These are phyloP conservation scores for Fusarium dlaminii DNA, from an alignment of 2,329 filamentous ascomycete genomes.

Conservation along the genomic window DNA sequence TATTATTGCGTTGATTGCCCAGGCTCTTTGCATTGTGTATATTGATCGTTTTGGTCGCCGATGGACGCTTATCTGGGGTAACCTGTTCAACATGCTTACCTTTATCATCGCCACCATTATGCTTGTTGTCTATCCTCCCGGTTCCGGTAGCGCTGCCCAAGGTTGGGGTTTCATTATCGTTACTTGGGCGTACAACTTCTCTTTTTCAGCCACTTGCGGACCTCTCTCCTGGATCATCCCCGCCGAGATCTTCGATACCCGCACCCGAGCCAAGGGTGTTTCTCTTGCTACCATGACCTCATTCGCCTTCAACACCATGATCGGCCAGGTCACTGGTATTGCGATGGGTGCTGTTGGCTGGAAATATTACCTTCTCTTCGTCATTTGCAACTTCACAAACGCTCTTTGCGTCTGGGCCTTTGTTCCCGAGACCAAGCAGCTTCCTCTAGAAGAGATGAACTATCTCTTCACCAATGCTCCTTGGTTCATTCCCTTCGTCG, in stretches of 20 bases:
- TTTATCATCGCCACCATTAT: conserved; percentile 74
- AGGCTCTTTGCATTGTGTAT: conserved; percentile 73
- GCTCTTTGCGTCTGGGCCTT: conserved; percentile 68
- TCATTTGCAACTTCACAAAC: conserved; percentile 43
- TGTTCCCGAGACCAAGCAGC: conserved; percentile 71
- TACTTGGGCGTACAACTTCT: conserved; percentile 85
- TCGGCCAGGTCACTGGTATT: conserved; percentile 48
- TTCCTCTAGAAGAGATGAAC: conserved; percentile 73
- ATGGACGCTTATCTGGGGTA: conserved; percentile 77
- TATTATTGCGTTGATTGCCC: conserved; percentile 74
- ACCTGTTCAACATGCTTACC: conserved; percentile 74
- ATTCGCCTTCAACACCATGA: conserved; percentile 82
- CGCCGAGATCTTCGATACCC: conserved; percentile 81
- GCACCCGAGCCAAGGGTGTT: conserved; percentile 78
- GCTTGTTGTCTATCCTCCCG: conserved; percentile 66
- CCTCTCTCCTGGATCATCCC: conserved; percentile 70
- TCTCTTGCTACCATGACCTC: conserved; percentile 77
- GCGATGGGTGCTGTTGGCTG: conserved; percentile 49
- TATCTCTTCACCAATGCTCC: conserved; percentile 23
- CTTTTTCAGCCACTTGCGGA: conserved; percentile 75
- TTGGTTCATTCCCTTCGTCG: conserved; percentile 15
- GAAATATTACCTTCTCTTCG: conserved; percentile 54
- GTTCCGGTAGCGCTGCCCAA: conserved; percentile 55
- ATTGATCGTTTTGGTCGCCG: conserved; percentile 78
- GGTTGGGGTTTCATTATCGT: conserved; percentile 77